These are phyloP conservation scores for Wallacemonas rigidus DNA, from an alignment of 208 protist species.

Conservation along the genomic window DNA sequence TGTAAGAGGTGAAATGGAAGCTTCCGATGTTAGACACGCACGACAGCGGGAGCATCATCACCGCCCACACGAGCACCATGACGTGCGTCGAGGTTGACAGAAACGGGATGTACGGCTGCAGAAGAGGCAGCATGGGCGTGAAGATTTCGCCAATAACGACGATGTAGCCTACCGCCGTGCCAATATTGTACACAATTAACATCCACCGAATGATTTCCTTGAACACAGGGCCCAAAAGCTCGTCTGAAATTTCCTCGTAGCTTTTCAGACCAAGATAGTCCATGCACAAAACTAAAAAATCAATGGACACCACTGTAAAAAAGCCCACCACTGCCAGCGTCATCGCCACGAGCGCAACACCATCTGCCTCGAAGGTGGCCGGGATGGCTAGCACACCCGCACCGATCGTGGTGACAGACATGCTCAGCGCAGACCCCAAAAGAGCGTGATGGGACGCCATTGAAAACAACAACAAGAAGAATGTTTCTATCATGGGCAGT, in stretches of 20 bases:
- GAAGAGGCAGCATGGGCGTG: slow-evolving; percentile 47
- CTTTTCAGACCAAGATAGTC: slow-evolving; percentile 43
- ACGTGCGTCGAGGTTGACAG: slow-evolving; percentile 35
- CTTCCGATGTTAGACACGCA: slow-evolving; percentile 43
- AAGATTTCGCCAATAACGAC: slow-evolving; percentile 71
- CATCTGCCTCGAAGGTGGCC: slow-evolving; percentile 42
- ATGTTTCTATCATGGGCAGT: background rate
- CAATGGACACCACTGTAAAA: slow-evolving; percentile 62
- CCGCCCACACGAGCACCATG: slow-evolving; percentile 42
- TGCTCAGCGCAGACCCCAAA: slow-evolving; percentile 53
- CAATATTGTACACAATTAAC: slow-evolving; percentile 64
- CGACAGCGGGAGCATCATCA: slow-evolving; percentile 63
- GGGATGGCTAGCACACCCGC: slow-evolving; percentile 64
- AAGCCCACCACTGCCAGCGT: slow-evolving; percentile 39
- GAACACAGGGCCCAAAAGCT: slow-evolving; percentile 44
- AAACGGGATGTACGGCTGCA: slow-evolving; percentile 47
- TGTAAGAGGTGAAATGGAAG: slow-evolving; percentile 42
- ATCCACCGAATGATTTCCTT: slow-evolving; percentile 67
- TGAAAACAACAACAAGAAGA: background rate
- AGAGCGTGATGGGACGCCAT: slow-evolving; percentile 28
- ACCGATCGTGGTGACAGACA: slow-evolving; percentile 70
- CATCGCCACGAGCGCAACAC: slow-evolving; percentile 37
- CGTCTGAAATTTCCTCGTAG: slow-evolving; percentile 67
- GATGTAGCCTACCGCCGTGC: slow-evolving; percentile 59
- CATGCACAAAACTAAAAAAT: slow-evolving; percentile 62